These are phyloP conservation scores for Biscogniauxia sp. DNA, from an alignment of 2,329 filamentous ascomycete species.

Conservation along the genomic window DNA sequence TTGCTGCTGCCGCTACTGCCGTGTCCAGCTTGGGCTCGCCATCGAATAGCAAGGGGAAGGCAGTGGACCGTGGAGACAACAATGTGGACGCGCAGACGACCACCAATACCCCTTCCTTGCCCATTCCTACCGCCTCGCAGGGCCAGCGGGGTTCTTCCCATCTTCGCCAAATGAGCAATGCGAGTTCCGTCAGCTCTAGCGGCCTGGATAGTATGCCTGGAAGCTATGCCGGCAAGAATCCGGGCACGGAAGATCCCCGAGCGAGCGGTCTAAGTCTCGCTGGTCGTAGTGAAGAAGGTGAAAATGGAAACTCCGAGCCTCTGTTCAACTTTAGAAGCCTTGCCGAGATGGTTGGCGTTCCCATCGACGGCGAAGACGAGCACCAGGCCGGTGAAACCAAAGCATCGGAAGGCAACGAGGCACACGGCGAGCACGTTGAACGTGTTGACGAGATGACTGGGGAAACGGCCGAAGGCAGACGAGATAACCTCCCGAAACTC, in stretches of 20 bases:
- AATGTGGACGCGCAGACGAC: conserved; percentile 22
- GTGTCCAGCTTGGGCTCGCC: conserved; percentile 33
- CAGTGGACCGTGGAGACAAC: conserved; percentile 54
- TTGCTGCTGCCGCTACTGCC: conserved; percentile 42
- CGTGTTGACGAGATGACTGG: conserved; percentile 20
- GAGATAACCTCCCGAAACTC: conserved; percentile 11
- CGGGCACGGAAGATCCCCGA: conserved; percentile 47
- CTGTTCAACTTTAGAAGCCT: conserved; percentile 92
- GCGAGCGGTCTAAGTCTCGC: conserved; percentile 54
- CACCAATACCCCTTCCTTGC: conserved; percentile 39
- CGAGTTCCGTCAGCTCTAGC: conserved; percentile 80
- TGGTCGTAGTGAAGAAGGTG: conserved; percentile 46
- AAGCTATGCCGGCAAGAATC: conserved; percentile 43
- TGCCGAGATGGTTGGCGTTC: conserved; percentile 75
- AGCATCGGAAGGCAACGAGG: conserved; percentile 26
- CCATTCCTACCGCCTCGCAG: conserved; percentile 44
- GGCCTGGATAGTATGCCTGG: conserved; percentile 63
- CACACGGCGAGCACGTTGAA: conserved; percentile 36
- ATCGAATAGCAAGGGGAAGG: conserved; percentile 65
- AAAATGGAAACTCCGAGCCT: conserved; percentile 62
- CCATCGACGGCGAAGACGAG: conserved; percentile 46
- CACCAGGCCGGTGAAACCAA: conserved; percentile 4
- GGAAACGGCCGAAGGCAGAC: conserved; percentile 7
- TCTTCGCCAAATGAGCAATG: conserved; percentile 79
- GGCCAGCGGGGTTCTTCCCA: conserved; percentile 64